These are phyloP conservation scores for Globisporangium solare DNA, from an alignment of 352 stramenopile species.

Conservation along the genomic window DNA sequence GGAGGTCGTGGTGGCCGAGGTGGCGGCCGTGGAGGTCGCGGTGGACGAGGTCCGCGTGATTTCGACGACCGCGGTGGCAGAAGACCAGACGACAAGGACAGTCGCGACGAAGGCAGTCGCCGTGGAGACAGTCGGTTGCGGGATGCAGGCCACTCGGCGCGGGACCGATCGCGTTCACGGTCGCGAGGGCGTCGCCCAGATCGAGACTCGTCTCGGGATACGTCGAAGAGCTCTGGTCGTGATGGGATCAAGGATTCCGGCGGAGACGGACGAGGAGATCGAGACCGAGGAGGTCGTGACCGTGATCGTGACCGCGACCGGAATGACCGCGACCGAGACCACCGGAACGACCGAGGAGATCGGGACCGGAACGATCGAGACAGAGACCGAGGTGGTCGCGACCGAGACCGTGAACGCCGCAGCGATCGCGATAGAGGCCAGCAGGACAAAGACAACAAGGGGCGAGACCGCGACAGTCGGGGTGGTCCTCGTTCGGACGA, in stretches of 20 bases:
- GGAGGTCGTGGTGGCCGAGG: conserved; percentile 31
- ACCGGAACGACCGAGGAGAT: conserved; percentile 2
- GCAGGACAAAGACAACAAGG: conserved; percentile 23
- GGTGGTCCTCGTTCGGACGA: conserved; percentile 46
- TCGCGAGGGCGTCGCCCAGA: conserved; percentile 23
- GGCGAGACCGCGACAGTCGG: conserved; percentile 28
- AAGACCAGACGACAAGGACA: conserved; percentile 23
- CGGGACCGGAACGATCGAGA: conserved; percentile 6
- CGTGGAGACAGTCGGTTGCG: conserved; percentile 24
- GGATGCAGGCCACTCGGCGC: conserved; percentile 27
- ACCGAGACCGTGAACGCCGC: conserved; percentile 30
- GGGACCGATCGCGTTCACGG: conserved; percentile 55
- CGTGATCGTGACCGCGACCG: conserved; percentile 14
- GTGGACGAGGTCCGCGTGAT: conserved; percentile 15
- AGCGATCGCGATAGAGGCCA: conserved; percentile 21
- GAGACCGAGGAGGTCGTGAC: conserved; percentile 28
- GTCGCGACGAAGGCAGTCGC: conserved; percentile 12
- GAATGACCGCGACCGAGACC: neutral
- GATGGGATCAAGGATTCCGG: conserved; percentile 17
- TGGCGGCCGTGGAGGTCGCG: conserved; percentile 18
- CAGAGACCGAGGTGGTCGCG: conserved; percentile 3
- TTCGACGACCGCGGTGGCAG: conserved; percentile 37
- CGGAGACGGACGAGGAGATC: conserved; percentile 20
- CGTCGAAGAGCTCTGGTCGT: conserved; percentile 8
- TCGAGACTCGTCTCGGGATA: conserved; percentile 13